These are phyloP conservation scores for Colletotrichum falcatum DNA, from an alignment of 2,329 filamentous ascomycete genomes.

Conservation along the genomic window DNA sequence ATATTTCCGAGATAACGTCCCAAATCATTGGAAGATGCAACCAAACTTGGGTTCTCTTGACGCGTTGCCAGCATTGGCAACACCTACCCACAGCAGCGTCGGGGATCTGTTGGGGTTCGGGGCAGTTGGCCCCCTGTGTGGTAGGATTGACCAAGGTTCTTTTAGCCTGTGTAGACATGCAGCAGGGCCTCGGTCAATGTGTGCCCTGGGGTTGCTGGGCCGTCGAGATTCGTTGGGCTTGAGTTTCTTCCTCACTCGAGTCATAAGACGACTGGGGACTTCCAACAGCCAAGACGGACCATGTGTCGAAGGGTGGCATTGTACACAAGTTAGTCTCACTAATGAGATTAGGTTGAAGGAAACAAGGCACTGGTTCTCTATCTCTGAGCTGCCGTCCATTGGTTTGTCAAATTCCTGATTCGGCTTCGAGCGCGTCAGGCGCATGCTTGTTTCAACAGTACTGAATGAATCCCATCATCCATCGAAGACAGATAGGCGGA, in stretches of 20 bases:
- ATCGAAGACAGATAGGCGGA: no score
- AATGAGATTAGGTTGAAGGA: not conserved
- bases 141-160: slow-evolving; percentile 11
- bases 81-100: not conserved
- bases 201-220: slow-evolving; percentile 21
- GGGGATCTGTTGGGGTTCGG: not conserved
- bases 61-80: not conserved
- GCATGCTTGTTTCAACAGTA: not conserved
- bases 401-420: not conserved
- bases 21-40: slow-evolving; percentile 1
- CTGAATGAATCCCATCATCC: no score
- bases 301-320: slow-evolving; percentile 27
- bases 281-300: slow-evolving; percentile 8
- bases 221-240: slow-evolving; percentile 18
- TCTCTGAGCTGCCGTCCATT: not conserved
- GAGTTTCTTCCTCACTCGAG: slow-evolving; percentile 8
- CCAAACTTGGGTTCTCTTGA: not conserved
- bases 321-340: slow-evolving; percentile 3
- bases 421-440: not conserved
- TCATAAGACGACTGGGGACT: slow-evolving; percentile 23
- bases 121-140: slow-evolving; percentile 1
- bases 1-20: not conserved
- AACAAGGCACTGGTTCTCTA: not conserved
- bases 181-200: slow-evolving; percentile 9
- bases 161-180: slow-evolving; percentile 29